Percentiles rank a stretch among this genome's conserved stretches.
phyloP scores from a whole-genome alignment of 768 basidiomycete species.

The Candolleomyces aberdarensis region DNA sequence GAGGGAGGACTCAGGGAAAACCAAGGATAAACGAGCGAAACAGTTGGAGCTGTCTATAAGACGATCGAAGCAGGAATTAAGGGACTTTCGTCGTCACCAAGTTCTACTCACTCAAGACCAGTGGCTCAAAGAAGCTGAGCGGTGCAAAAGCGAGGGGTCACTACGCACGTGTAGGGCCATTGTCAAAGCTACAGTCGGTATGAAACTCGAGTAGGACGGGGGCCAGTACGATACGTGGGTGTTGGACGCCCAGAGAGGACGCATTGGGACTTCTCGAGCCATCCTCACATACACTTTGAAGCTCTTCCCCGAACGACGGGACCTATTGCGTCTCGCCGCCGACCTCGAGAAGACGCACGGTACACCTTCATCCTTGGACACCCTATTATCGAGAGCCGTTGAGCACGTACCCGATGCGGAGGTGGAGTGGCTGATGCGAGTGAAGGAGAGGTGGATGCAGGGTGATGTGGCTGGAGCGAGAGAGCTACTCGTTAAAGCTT shows the following conservation, averaged over 20 bases:
- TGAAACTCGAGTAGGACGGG: conserved; percentile 89
- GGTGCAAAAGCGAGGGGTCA: conserved; percentile 83
- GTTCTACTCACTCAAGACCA: conserved; percentile 88
- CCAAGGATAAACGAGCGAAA: conserved; percentile 35
- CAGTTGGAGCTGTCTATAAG: conserved; percentile 79
- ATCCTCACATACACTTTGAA: conserved; percentile 88
- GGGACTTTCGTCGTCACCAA: conserved; percentile 74
- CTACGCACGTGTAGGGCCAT: conserved; percentile 91
- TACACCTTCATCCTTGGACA: conserved; percentile 75
- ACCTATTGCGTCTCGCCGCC: conserved; percentile 86
- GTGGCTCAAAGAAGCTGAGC: conserved; percentile 95
- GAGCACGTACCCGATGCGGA: conserved; percentile 93
- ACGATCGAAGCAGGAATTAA: conserved; percentile 85
- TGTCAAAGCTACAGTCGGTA: conserved; percentile 87
- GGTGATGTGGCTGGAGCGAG: conserved; percentile 92
- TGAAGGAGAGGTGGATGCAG: conserved; percentile 93
- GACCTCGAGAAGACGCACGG: conserved; percentile 93
- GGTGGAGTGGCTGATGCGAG: conserved; percentile 95
- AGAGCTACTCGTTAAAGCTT: conserved; percentile 83
- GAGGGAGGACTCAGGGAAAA: too few species aligned
- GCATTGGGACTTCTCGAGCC: conserved; percentile 80
- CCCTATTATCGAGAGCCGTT: conserved; percentile 79
- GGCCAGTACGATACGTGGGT: conserved; percentile 89
- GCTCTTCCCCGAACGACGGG: conserved; percentile 82
- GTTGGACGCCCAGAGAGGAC: conserved; percentile 84